phyloP scores from a whole-genome alignment of 228 moss, liverwort and hornwort genomes.

The Sphagnum fallax region DNA sequence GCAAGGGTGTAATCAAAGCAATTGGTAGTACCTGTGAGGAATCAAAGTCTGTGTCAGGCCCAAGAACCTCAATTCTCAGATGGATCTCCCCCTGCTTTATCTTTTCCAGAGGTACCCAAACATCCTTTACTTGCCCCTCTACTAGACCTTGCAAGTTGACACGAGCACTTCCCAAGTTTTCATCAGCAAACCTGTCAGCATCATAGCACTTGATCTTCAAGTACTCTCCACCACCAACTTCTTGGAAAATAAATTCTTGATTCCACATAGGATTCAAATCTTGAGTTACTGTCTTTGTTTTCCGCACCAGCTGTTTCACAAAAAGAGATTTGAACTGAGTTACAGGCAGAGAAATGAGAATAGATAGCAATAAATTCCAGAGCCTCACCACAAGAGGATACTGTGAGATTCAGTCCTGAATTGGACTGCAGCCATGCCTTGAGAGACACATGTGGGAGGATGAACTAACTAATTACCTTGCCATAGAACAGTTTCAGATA shows the following conservation, averaged over 20 bases:
- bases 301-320: conserved; percentile 63
- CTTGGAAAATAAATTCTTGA: conserved; percentile 85
- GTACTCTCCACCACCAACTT: conserved; percentile 91
- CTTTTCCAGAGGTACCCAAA: conserved; percentile 96
- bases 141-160: conserved; percentile 96
- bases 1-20: no score
- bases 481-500: conserved; percentile 93
- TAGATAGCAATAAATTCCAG: no score
- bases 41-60: conserved; percentile 44
- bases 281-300: conserved; percentile 95
- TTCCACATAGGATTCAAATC: conserved; percentile 94
- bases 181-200: conserved; percentile 94
- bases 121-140: conserved; percentile 69
- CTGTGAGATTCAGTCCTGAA: no score
- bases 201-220: conserved; percentile 96
- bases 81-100: conserved; percentile 97
- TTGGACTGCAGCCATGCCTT: no score
- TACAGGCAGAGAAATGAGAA: not conserved
- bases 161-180: conserved; percentile 93
- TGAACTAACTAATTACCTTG: conserved; percentile 42
- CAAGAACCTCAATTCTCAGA: conserved; percentile 80
- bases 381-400: no score
- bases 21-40: conserved; percentile 49
- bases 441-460: not conserved
- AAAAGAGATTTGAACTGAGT: no score